Evolutionary conservation across 2,329 filamentous ascomycete genomes (phyloP).

Genomic region (Alternaria alternata): DNA sequence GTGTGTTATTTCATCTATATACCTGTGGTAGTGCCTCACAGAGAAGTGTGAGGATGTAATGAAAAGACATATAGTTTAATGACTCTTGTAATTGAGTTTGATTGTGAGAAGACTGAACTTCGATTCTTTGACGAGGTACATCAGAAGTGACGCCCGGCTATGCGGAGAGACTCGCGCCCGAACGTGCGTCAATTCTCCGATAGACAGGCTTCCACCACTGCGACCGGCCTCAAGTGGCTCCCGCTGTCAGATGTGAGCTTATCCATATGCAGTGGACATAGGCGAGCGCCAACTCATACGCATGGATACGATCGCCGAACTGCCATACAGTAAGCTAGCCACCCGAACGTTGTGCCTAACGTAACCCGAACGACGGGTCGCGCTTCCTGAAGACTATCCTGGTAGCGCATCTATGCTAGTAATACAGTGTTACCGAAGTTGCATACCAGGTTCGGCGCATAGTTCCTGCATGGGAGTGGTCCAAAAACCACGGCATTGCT

Average conservation of each 20-base stretch:
- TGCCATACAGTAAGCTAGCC: conserved; percentile 5
- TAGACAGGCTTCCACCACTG: conserved; percentile 6
- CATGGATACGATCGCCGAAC: conserved; percentile 6
- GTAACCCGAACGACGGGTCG: conserved; percentile 4
- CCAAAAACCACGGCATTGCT: not conserved
- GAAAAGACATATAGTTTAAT: not conserved
- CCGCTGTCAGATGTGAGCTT: conserved; percentile 14
- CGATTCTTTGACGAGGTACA: not conserved
- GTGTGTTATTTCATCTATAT: not conserved
- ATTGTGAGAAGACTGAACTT: not conserved
- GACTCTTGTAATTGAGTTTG: not conserved
- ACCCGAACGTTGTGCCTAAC: conserved; percentile 3
- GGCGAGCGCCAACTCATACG: not conserved
- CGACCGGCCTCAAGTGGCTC: conserved; percentile 5
- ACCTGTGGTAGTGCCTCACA: not conserved
- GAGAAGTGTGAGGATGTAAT: not conserved
- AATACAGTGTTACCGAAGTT: conserved; percentile 21
- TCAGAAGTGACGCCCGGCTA: not conserved
- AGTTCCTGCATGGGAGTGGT: conserved; percentile 36
- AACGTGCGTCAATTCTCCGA: conserved; percentile 3
- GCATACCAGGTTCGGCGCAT: conserved; percentile 34
- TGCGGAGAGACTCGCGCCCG: not conserved
- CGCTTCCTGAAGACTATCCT: not conserved
- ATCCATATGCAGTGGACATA: conserved; percentile 7
- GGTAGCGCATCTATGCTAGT: conserved; percentile 13